Base-by-base conservation (phyloP, 2,329 filamentous ascomycete species). In the Colletotrichum lindemuthianum region DNA sequence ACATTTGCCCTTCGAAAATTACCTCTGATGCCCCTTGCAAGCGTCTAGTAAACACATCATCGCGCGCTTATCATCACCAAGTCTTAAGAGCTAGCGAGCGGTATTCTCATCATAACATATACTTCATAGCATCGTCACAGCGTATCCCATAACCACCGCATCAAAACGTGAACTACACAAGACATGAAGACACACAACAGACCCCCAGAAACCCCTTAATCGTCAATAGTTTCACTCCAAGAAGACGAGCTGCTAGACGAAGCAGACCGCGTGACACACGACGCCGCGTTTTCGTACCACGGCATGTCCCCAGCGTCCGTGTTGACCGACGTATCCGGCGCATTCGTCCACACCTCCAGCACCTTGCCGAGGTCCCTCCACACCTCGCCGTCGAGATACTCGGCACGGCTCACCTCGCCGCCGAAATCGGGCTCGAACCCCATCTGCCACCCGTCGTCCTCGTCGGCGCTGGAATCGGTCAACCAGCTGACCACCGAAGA, bases 281-380 rank as follows among this genome's bases (percentile, higher is more conserved):
- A 61, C 15, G 57, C 33, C 0, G 57, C 58, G 12, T 61, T 47
- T 8, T 61, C 57, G 16, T 61, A 61, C 12, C 58, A 65, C 32
- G 61, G 58, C 33, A 65, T 43, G 6, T 32, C 53, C 4, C 51
- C 61, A 6, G 51, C 51, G 47, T 61, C 51, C 0, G 58, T 48
- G 40, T 44, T 43, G 36, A 61, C 60, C 40, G 60, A 45, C 16
- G 61, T 65, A 8, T 65, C 61, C 1, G 40, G 37, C 15, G 61
- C 61, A 41, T 65, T 52, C 1, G 61, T 65, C 61, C 61, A 65
- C 58, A 55, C 13, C 24, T 50, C 58, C 16, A 61, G 58, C 32
- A 59, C 34, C 40, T 3, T 36, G 3, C 61, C 61, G 7, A 65
- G 61, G 1, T 61, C 34, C 2, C n/a, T 60, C 15, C 58, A 49